Percentiles rank a stretch among this genome's conserved stretches.
Conservation (phyloP, 2,329 filamentous ascomycete genomes). For the Parastagonospora avenae region DNA sequence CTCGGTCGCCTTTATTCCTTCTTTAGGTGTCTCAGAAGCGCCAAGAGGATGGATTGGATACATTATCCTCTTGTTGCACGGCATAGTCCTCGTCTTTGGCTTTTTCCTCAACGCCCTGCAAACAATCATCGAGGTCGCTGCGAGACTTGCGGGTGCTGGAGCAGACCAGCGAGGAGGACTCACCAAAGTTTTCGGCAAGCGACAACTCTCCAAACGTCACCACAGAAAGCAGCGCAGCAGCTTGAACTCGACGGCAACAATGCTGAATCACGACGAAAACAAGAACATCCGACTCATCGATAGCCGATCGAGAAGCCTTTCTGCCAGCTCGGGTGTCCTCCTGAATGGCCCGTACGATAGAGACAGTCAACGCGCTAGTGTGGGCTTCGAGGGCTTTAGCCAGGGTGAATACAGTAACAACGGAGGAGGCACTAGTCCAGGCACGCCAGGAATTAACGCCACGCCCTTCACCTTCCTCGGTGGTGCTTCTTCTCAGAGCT, state of each 20-base stretch:
- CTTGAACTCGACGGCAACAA: constrained; percentile 80
- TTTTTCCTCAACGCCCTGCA: constrained; percentile 93
- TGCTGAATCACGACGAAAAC: constrained; percentile 72
- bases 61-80: constrained; percentile 84
- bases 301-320: constrained; percentile 63
- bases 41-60: constrained; percentile 96
- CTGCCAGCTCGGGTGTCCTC: constrained; percentile 66
- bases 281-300: constrained; percentile 64
- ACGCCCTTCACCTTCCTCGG: constrained; percentile 74
- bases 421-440: constrained; percentile 66
- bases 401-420: constrained; percentile 52
- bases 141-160: constrained; percentile 81
- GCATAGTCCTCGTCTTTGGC: constrained; percentile 81
- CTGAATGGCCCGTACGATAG: constrained; percentile 55
- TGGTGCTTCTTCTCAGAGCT: constrained; percentile 51
- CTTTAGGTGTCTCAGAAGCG: constrained; percentile 76
- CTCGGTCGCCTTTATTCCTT: constrained; percentile 75
- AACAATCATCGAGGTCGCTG: constrained; percentile 86
- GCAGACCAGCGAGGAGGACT: constrained; percentile 79
- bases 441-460: constrained; percentile 74
- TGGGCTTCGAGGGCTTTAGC: constrained; percentile 60
- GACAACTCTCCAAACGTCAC: constrained; percentile 79
- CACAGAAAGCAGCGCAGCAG: constrained; percentile 74
- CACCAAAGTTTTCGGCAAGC: constrained; percentile 85
- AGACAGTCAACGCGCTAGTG: constrained; percentile 54